These are phyloP conservation scores for Trypanosoma brucei DNA, from an alignment of 208 protist genomes.

Conservation along the genomic window DNA sequence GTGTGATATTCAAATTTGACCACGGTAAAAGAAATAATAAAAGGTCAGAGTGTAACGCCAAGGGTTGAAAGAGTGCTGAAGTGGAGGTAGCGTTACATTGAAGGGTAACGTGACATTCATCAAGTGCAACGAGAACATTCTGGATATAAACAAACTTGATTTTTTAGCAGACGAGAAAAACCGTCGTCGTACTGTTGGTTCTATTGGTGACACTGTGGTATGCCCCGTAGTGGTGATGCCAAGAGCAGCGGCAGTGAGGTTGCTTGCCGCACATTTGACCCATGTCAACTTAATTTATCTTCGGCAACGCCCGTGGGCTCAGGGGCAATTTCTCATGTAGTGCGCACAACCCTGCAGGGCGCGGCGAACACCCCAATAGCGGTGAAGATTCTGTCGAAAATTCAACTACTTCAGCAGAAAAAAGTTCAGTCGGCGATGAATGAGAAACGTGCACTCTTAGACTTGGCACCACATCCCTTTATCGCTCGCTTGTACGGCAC, in stretches of 20 bases:
- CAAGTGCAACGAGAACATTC: too few species aligned
- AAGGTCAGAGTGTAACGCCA: too few species aligned
- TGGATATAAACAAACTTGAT: too few species aligned
- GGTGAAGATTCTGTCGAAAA: conserved; percentile 87
- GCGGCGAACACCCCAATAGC: conserved; percentile 37
- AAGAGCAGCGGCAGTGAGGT: neutral
- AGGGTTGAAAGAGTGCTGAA: too few species aligned
- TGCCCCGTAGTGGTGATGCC: neutral
- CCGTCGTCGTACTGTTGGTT: neutral
- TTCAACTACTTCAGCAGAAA: conserved; percentile 81
- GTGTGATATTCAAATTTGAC: too few species aligned
- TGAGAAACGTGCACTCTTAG: conserved; percentile 74
- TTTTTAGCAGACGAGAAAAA: too few species aligned
- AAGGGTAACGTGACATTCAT: too few species aligned
- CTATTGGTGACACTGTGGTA: neutral
- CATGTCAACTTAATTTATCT: conserved; percentile 59
- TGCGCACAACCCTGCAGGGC: conserved; percentile 37
- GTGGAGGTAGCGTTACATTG: too few species aligned
- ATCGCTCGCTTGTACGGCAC: conserved; percentile 83
- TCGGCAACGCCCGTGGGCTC: conserved; percentile 56
- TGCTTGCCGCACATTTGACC: conserved; percentile 34
- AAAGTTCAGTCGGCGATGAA: conserved; percentile 78
- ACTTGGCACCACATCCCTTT: conserved; percentile 67
- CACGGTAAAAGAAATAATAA: too few species aligned
- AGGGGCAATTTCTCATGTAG: conserved; percentile 82